Percentiles rank a stretch among this genome's conserved stretches.
Evolutionary conservation across 2,329 filamentous ascomycete genomes (phyloP).

Genomic region (Fusarium acutatum): DNA sequence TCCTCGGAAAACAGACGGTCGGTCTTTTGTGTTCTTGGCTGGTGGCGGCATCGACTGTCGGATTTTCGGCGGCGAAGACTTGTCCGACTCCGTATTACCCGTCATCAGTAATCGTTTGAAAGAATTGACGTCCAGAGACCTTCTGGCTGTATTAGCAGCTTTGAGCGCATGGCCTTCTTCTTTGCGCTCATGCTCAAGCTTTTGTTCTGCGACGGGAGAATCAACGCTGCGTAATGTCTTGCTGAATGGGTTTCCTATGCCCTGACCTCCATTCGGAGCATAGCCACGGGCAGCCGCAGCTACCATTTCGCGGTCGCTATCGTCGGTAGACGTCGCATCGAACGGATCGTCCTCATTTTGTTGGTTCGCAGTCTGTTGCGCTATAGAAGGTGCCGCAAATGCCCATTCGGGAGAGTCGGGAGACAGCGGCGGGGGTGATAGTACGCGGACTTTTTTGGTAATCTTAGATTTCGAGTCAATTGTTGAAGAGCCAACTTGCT

Average conservation of each 20-base stretch:
- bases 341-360: conserved; percentile 46
- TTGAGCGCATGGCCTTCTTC: conserved; percentile 46
- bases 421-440: conserved; percentile 70
- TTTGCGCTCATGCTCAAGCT: conserved; percentile 44
- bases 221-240: conserved; percentile 64
- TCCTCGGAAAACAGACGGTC: conserved; percentile 23
- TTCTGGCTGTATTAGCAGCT: conserved; percentile 47
- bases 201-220: conserved; percentile 44
- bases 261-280: conserved; percentile 27
- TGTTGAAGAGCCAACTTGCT: conserved; percentile 43
- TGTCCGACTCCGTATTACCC: conserved; percentile 60
- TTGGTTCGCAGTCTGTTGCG: conserved; percentile 40
- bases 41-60: conserved; percentile 14
- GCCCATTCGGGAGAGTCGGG: conserved; percentile 58
- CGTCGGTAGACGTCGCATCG: conserved; percentile 39
- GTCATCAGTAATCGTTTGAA: conserved; percentile 82
- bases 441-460: conserved; percentile 73
- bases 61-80: conserved; percentile 1
- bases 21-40: conserved; percentile 14
- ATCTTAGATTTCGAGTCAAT: conserved; percentile 58
- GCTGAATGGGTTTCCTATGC: conserved; percentile 58
- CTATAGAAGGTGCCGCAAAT: conserved; percentile 43
- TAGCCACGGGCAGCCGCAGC: conserved; percentile 37
- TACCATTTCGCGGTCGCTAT: conserved; percentile 41
- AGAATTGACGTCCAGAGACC: conserved; percentile 76